phyloP scores from a whole-genome alignment of 2,329 filamentous ascomycete genomes.

The Colletotrichum echinochloae region DNA sequence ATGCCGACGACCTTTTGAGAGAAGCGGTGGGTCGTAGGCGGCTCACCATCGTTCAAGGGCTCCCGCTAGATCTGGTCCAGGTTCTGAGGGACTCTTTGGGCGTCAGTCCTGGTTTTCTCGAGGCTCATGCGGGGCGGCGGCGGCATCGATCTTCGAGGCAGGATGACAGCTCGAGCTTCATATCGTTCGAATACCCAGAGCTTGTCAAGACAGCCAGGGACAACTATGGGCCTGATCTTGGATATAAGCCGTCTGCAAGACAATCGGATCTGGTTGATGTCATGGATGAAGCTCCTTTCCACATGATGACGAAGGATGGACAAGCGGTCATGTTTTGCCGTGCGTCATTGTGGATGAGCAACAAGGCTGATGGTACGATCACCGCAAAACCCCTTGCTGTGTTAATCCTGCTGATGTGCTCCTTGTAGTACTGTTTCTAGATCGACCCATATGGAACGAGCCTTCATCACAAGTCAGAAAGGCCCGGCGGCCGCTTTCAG shows the following conservation, averaged over 20 bases:
- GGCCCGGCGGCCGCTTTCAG: constrained; percentile 38
- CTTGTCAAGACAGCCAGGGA: constrained; percentile 40
- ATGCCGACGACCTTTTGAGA: constrained; percentile 32
- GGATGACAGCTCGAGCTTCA: constrained; percentile 30
- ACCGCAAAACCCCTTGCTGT: background rate
- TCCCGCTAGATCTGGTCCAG: constrained; percentile 38
- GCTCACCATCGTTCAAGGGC: constrained; percentile 36
- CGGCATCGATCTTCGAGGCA: constrained; percentile 43
- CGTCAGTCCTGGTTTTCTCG: constrained; percentile 49
- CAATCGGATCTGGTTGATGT: constrained; percentile 41
- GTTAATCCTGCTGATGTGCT: constrained; percentile 8
- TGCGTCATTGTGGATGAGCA: constrained; percentile 50
- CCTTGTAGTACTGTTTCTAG: constrained; percentile 48
- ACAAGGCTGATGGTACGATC: constrained; percentile 41
- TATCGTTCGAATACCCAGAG: constrained; percentile 49
- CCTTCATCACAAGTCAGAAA: constrained; percentile 40
- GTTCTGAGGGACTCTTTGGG: constrained; percentile 43
- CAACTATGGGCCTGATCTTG: constrained; percentile 7
- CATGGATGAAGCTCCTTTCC: constrained; percentile 40
- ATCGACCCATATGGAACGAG: constrained; percentile 45
- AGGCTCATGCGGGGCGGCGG: constrained; percentile 47
- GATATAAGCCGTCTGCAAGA: constrained; percentile 14
- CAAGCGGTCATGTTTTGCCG: constrained; percentile 48
- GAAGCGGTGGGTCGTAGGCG: constrained; percentile 37
- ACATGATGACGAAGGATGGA: constrained; percentile 41